Conservation (phyloP, 805 yeast genomes). For the Osmozyma mogii region DNA sequence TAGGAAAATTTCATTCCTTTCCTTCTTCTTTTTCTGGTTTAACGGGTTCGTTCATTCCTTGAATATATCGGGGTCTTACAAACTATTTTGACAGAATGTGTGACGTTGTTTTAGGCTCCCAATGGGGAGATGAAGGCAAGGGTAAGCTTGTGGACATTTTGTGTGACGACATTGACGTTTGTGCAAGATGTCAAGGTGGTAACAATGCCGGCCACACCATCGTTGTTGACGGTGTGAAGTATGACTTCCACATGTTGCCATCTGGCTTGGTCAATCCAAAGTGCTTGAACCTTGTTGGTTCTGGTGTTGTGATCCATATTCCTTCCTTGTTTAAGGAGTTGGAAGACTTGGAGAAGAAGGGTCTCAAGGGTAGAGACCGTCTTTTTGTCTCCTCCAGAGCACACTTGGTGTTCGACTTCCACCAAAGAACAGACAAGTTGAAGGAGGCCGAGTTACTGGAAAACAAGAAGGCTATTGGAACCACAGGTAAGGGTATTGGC, state of each 20-base stretch:
- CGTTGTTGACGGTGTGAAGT: slow-evolving; percentile 79
- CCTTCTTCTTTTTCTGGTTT: too few relatives aligned
- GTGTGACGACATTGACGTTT: slow-evolving; percentile 91
- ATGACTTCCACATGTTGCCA: slow-evolving; percentile 98
- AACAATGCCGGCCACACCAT: slow-evolving; percentile 99
- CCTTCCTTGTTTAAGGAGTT: slow-evolving; percentile 90
- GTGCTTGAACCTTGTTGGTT: slow-evolving; percentile 84
- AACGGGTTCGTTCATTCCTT: too few relatives aligned
- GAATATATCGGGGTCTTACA: too few relatives aligned
- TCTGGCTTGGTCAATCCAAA: slow-evolving; percentile 94
- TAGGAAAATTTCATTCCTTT: too few relatives aligned
- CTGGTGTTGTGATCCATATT: slow-evolving; percentile 93
- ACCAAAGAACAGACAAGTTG: slow-evolving; percentile 91
- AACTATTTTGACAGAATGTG: slow-evolving; percentile 38
- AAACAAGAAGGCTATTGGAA: slow-evolving; percentile 84
- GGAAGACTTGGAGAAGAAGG: slow-evolving; percentile 72
- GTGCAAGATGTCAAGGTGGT: slow-evolving; percentile 98
- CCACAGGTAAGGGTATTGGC: slow-evolving; percentile 98
- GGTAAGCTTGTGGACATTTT: slow-evolving; percentile 94
- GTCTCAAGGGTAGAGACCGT: slow-evolving; percentile 66
- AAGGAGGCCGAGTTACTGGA: slow-evolving; percentile 84
- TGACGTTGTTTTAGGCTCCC: slow-evolving; percentile 94
- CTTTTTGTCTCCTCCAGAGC: slow-evolving; percentile 89
- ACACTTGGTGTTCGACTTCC: slow-evolving; percentile 95
- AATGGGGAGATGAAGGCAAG: slow-evolving; percentile 99